Evolutionary conservation across 192 early-diverging fungal genomes (phyloP).

Genomic region (Entophlyctis luteolus): DNA sequence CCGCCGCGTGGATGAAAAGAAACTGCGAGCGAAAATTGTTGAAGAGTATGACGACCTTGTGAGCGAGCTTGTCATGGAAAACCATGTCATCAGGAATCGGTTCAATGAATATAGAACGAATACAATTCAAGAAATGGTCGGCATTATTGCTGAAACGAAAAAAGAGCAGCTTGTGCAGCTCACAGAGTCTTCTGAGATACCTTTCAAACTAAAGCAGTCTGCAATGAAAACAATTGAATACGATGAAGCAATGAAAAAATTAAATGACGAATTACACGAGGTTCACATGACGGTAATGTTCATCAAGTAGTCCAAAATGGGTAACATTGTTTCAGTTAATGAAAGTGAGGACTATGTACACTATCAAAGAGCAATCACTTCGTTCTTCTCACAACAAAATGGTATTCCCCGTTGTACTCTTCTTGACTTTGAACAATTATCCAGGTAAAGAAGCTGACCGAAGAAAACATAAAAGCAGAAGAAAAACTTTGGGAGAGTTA

Average conservation of each 20-base stretch:
- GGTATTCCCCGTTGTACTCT: slow-evolving; percentile 21
- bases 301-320: neutral
- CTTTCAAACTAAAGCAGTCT: slow-evolving; percentile 30
- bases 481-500: slow-evolving; percentile 60
- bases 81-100: slow-evolving; percentile 45
- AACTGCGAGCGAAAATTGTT: slow-evolving; percentile 42
- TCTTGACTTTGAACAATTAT: neutral
- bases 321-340: slow-evolving; percentile 25
- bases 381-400: slow-evolving; percentile 43
- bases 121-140: slow-evolving; percentile 50
- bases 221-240: slow-evolving; percentile 39
- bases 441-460: slow-evolving; percentile 46
- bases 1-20: slow-evolving; percentile 44
- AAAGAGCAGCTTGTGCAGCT: slow-evolving; percentile 48
- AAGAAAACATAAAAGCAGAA: slow-evolving; percentile 49
- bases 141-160: slow-evolving; percentile 51
- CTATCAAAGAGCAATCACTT: slow-evolving; percentile 50
- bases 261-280: slow-evolving; percentile 45
- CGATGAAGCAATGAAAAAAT: slow-evolving; percentile 34
- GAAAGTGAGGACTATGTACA: slow-evolving; percentile 52
- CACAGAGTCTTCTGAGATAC: slow-evolving; percentile 39
- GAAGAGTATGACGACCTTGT: slow-evolving; percentile 58
- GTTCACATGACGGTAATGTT: slow-evolving; percentile 49
- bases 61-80: slow-evolving; percentile 50
- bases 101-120: slow-evolving; percentile 52